phyloP scores from a whole-genome alignment of 73 alveolate genomes.

The Blepharisma stoltei region DNA sequence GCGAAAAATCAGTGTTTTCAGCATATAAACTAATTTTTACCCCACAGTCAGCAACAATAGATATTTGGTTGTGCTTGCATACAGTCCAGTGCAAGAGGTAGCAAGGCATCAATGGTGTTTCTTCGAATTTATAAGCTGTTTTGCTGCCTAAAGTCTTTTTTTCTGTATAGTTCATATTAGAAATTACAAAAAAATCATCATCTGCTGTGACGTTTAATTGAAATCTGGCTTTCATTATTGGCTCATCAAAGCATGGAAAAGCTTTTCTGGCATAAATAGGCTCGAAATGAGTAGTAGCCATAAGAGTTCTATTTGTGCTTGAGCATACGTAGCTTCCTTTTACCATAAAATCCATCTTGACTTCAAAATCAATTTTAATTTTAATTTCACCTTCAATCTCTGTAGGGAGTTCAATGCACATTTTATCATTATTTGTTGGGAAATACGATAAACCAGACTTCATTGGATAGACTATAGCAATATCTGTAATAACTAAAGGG shows the following conservation, averaged over 20 bases:
- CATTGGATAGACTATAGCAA: not conserved
- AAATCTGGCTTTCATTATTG: constrained; percentile 77
- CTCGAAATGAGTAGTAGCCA: constrained; percentile 54
- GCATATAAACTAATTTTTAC: constrained; percentile 37
- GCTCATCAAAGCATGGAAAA: constrained; percentile 92
- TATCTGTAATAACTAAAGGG: not conserved
- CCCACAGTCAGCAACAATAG: constrained; percentile 55
- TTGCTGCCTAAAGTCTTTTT: constrained; percentile 48
- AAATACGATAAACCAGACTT: not conserved
- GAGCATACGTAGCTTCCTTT: not conserved
- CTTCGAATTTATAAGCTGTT: constrained; percentile 52
- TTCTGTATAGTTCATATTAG: constrained; percentile 58
- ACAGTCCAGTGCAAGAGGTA: constrained; percentile 72
- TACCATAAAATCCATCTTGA: not conserved
- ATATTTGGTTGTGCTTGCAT: constrained; percentile 70
- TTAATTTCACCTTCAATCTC: not conserved
- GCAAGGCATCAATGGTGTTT: constrained; percentile 81
- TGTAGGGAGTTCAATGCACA: not conserved
- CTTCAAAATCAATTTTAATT: constrained; percentile 11
- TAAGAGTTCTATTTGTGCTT: not conserved
- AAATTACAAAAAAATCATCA: constrained; percentile 47
- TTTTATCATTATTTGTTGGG: not conserved
- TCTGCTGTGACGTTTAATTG: constrained; percentile 56
- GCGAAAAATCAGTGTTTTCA: constrained; percentile 34
- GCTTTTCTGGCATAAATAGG: constrained; percentile 62